phyloP scores from a whole-genome alignment of 2,329 filamentous ascomycete genomes.

The Lachnellula subtilissima region DNA sequence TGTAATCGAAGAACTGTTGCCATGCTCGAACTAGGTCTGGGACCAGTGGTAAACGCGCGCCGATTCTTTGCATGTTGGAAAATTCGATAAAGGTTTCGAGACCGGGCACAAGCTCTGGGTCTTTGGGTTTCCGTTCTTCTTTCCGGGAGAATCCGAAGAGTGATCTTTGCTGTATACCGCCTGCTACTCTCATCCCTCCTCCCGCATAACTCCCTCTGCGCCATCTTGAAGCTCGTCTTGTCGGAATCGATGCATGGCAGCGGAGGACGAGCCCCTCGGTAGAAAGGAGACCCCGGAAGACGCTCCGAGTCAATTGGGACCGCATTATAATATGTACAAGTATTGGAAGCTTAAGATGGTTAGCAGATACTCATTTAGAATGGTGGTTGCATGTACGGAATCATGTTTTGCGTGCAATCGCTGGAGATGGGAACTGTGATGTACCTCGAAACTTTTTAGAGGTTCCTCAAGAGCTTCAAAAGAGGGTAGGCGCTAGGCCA shows the following conservation, averaged over 20 bases:
- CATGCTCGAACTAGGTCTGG: conserved; percentile 63
- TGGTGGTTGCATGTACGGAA: conserved; percentile 7
- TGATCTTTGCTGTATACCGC: conserved; percentile 39
- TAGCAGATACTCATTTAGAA: conserved; percentile 5
- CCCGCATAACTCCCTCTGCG: background rate
- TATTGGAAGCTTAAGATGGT: background rate
- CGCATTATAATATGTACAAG: conserved; percentile 41
- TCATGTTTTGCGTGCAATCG: conserved; percentile 17
- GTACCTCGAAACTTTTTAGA: conserved; percentile 10
- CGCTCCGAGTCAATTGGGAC: conserved; percentile 55
- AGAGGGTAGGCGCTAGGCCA: background rate
- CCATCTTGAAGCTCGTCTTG: background rate
- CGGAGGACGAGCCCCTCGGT: conserved; percentile 38
- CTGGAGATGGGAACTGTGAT: conserved; percentile 6
- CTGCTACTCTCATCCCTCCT: background rate
- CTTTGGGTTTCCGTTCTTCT: conserved; percentile 53
- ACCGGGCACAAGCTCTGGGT: conserved; percentile 63
- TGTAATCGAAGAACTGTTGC: conserved; percentile 55
- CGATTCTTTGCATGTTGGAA: conserved; percentile 56
- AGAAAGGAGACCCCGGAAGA: conserved; percentile 53
- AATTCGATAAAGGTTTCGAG: conserved; percentile 68
- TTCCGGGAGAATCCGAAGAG: conserved; percentile 62
- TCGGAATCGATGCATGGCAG: conserved; percentile 20
- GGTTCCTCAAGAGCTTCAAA: background rate
- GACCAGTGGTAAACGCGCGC: conserved; percentile 58